phyloP scores from a whole-genome alignment of 2,329 filamentous ascomycete genomes.

The Aspergillus fumigatiaffinis region DNA sequence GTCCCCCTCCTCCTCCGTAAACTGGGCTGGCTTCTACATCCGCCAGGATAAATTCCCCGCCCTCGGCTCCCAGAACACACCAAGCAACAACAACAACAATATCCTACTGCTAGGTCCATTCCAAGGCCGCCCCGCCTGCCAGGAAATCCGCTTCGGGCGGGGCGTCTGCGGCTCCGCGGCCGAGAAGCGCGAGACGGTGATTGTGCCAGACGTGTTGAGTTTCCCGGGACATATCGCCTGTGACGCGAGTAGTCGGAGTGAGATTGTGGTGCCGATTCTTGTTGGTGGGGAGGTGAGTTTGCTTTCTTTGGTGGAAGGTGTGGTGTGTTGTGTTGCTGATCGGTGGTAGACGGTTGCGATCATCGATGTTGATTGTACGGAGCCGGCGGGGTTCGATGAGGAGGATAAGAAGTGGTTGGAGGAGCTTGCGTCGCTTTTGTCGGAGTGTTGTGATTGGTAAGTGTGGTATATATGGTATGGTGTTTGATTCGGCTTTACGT shows the following conservation, averaged over 20 bases:
- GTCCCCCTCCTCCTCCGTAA: slow-evolving; percentile 40
- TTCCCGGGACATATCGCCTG: slow-evolving; percentile 50
- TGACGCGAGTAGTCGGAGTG: slow-evolving; percentile 46
- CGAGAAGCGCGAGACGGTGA: slow-evolving; percentile 33
- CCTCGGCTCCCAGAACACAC: slow-evolving; percentile 11
- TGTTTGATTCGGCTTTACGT: background rate
- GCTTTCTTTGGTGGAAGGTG: background rate
- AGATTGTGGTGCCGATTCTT: slow-evolving; percentile 48
- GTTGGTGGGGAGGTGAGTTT: slow-evolving; percentile 35
- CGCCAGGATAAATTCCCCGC: slow-evolving; percentile 40
- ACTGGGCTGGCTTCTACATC: slow-evolving; percentile 49
- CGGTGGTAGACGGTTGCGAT: slow-evolving; percentile 42
- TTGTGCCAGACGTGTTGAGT: slow-evolving; percentile 42
- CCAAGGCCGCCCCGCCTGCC: slow-evolving; percentile 47
- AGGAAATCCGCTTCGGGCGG: slow-evolving; percentile 43
- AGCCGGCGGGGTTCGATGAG: slow-evolving; percentile 42
- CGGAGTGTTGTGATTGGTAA: slow-evolving; percentile 41
- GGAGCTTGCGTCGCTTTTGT: slow-evolving; percentile 38
- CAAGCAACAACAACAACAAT: slow-evolving; percentile 17
- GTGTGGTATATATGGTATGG: background rate
- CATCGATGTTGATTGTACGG: slow-evolving; percentile 47
- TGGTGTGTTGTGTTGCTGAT: slow-evolving; percentile 1
- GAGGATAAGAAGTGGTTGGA: slow-evolving; percentile 43
- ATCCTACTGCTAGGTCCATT: slow-evolving; percentile 45
- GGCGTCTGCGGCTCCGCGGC: slow-evolving; percentile 48